Evolutionary conservation across 495 filamentous ascomycete genomes (phyloP).

Genomic region (Tuber brumale): DNA sequence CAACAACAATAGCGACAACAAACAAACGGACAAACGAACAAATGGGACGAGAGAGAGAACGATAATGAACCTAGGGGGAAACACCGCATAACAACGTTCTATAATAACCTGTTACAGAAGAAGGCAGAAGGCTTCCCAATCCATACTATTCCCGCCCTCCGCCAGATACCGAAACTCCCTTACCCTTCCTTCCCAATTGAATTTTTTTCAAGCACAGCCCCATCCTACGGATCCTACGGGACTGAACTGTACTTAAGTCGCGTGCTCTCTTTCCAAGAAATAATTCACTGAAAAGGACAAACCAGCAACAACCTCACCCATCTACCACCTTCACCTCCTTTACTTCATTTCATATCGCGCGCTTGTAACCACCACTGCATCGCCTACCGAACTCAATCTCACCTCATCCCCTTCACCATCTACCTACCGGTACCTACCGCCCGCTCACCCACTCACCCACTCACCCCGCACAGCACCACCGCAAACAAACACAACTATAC

Average conservation of each 20-base stretch:
- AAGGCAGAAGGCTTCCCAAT: not conserved
- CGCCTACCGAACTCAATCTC: not conserved
- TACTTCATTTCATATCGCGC: not conserved
- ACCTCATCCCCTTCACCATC: not conserved
- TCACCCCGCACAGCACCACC: not conserved
- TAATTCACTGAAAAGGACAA: not conserved
- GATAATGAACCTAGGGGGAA: not conserved
- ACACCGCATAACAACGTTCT: not conserved
- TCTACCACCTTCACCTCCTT: not conserved
- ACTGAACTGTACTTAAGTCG: not conserved
- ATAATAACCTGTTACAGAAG: not conserved
- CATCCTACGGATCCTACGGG: slow-evolving; percentile 1
- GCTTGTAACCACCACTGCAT: not conserved
- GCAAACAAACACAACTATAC: not conserved
- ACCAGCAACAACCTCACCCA: not conserved
- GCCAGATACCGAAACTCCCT: slow-evolving; percentile 2
- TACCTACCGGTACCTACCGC: not conserved
- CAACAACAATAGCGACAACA: not conserved
- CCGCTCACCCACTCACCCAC: not conserved
- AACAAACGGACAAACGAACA: not conserved
- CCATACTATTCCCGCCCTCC: not conserved
- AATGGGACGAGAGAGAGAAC: not conserved
- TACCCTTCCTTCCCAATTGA: not conserved
- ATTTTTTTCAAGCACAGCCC: not conserved
- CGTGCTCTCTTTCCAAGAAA: not conserved